Percentiles rank a stretch among this genome's conserved stretches.
Conservation (phyloP, 2,329 filamentous ascomycete genomes). For the Ilyonectria sp. region DNA sequence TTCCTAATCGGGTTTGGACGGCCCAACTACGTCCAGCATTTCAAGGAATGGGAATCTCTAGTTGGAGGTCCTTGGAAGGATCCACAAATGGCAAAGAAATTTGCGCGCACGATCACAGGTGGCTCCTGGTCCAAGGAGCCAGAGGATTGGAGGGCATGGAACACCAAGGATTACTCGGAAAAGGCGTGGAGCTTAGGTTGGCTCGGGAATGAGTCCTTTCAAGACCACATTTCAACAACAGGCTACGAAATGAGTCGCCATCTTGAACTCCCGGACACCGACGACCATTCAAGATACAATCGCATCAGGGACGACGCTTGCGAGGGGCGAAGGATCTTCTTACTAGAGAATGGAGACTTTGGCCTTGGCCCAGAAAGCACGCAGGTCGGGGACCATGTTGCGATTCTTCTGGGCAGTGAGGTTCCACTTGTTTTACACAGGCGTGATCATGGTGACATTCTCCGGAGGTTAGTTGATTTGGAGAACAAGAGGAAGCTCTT, state of each 20-base stretch:
- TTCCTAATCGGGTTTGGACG: constrained; percentile 21
- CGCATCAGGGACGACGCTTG: constrained; percentile 27
- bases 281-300: constrained; percentile 6
- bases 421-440: constrained; percentile 16
- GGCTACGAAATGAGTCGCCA: constrained; percentile 30
- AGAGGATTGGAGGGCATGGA: constrained; percentile 26
- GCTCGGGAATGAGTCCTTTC: not conserved
- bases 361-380: constrained; percentile 25
- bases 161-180: constrained; percentile 26
- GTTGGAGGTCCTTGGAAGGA: constrained; percentile 27
- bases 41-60: constrained; percentile 25
- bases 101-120: constrained; percentile 24
- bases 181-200: constrained; percentile 16
- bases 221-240: not conserved
- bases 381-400: constrained; percentile 13
- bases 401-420: constrained; percentile 13
- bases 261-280: not conserved
- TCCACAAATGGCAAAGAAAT: constrained; percentile 12
- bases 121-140: constrained; percentile 24
- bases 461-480: not conserved
- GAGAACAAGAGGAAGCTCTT: constrained; percentile 23
- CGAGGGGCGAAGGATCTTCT: constrained; percentile 23
- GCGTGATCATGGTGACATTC: not conserved
- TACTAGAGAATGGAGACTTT: constrained; percentile 25
- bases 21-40: constrained; percentile 28